Base-by-base conservation (phyloP, 371 early-diverging fungal genomes). In the Mucor racemosus region DNA sequence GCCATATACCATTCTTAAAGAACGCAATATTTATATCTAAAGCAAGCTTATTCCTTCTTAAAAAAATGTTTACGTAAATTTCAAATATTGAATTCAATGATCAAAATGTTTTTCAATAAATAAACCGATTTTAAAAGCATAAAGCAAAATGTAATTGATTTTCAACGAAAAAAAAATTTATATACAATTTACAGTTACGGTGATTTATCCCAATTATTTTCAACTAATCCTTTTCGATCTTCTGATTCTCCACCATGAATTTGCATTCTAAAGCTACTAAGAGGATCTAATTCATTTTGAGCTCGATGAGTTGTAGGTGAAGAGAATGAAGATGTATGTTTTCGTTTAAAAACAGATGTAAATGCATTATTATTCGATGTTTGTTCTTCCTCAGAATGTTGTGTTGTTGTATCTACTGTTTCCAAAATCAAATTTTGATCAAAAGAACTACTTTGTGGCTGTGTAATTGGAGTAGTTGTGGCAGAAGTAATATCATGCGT, bases 231-330 rank as follows among this genome's bases (percentile, higher is more conserved):
- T 50, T 69, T 59, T 63, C 67, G 38, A 19, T 73, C 73, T 14
- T 73, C 69, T 33, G 60, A 46, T 40, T 65, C 64, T 9, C 67
- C 64, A 34, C 57, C 40, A 55, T 73, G 26, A 8, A 69, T 66
- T 21, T 66, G 67, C 42, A 70, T 42, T 41, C 69, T 55, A 21
- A 58, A 66, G 9, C 68, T 64, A 34, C 61, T 60, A 0, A 78
- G 21, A 7, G 71, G 71, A 15, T 69, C 73, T 13, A 78, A 54
- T 21, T 73, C 64, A 53, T 78, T 62, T 55, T 78, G 76, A 50
- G 69, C 76, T 54, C 78, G 56, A 38, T 72, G 77, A 5, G 50
- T 41, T 36, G 60, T 54, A 19, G 46, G 36, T 19, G 44, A 42
- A 36, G 65, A 64, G 13, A 56, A 42, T 3, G 62, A 66, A 13